phyloP scores from a whole-genome alignment of 2,329 filamentous ascomycete genomes.

The Dryadomyces quercivorus region DNA sequence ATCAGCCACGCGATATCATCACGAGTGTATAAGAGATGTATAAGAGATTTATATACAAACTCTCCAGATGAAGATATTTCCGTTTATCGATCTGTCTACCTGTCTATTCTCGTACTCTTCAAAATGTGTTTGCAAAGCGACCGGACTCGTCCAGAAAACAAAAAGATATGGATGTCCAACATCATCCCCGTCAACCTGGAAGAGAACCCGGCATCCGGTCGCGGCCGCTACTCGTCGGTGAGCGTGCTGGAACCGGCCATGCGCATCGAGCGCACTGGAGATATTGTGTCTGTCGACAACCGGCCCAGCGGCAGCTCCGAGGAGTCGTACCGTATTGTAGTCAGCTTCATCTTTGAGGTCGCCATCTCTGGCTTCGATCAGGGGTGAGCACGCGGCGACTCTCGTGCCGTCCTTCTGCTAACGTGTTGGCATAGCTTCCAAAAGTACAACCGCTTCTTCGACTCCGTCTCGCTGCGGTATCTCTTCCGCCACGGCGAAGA shows the following conservation, averaged over 20 bases:
- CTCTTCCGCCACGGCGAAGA: constrained; percentile 13
- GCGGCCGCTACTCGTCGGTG: constrained; percentile 12
- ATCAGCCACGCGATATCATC: background rate
- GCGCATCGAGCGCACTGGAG: constrained; percentile 12
- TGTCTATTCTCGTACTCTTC: too few species aligned
- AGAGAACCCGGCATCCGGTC: constrained; percentile 13
- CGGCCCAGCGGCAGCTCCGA: background rate
- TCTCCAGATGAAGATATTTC: too few species aligned
- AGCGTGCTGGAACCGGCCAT: constrained; percentile 15
- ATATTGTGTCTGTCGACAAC: background rate
- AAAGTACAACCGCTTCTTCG: constrained; percentile 15
- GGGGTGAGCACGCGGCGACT: constrained; percentile 2
- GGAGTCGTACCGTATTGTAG: constrained; percentile 12
- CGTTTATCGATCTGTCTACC: too few species aligned
- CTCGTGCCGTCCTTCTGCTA: too few species aligned
- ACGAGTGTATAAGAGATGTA: too few species aligned
- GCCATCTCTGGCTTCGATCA: constrained; percentile 11
- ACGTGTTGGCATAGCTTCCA: constrained; percentile 6
- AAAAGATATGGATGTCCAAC: constrained; percentile 10
- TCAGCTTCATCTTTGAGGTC: constrained; percentile 14
- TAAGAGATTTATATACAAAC: too few species aligned
- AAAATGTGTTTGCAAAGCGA: background rate
- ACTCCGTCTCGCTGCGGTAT: constrained; percentile 13
- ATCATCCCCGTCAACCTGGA: constrained; percentile 13
- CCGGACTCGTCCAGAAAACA: background rate